Conservation (phyloP, 805 yeast species). For the Yamadazyma akitaensis region DNA sequence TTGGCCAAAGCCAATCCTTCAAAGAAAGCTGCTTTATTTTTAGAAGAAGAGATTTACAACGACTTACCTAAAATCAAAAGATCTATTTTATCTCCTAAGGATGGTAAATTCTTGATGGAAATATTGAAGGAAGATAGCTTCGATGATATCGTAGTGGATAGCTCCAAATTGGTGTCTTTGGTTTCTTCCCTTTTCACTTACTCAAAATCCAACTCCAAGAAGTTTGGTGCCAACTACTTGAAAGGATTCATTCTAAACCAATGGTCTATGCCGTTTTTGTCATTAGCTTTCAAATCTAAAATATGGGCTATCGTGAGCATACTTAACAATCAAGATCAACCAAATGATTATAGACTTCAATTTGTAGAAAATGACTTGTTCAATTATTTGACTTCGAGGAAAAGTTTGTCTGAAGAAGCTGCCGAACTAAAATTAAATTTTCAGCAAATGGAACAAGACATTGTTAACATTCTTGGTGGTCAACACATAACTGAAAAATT, state of each 20-base stretch:
- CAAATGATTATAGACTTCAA: slow-evolving; percentile 30
- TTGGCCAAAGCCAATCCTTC: slow-evolving; percentile 16
- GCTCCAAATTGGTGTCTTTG: slow-evolving; percentile 20
- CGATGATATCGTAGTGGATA: slow-evolving; percentile 30
- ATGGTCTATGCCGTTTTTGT: slow-evolving; percentile 39
- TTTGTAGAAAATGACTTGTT: slow-evolving; percentile 30
- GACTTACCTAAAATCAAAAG: slow-evolving; percentile 39
- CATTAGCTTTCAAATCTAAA: slow-evolving; percentile 49
- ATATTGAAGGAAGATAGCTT: slow-evolving; percentile 14
- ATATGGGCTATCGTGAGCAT: slow-evolving; percentile 29
- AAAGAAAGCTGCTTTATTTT: slow-evolving; percentile 35
- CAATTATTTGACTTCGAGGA: slow-evolving; percentile 37
- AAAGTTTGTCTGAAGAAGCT: slow-evolving; percentile 41
- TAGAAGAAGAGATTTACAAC: slow-evolving; percentile 61
- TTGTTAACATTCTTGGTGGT: slow-evolving; percentile 58
- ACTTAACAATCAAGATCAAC: slow-evolving; percentile 18
- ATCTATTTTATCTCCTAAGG: slow-evolving; percentile 62
- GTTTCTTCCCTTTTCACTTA: slow-evolving; percentile 38
- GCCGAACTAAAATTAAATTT: slow-evolving; percentile 45
- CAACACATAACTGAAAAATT: slow-evolving; percentile 48
- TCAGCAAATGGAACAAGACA: slow-evolving; percentile 50
- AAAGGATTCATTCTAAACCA: slow-evolving; percentile 68
- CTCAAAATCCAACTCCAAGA: slow-evolving; percentile 45
- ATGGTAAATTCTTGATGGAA: slow-evolving; percentile 36
- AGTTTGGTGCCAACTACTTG: slow-evolving; percentile 52